Evolutionary conservation across 345 rosid species (phyloP).

Genomic region (Aethionema arabicum): DNA sequence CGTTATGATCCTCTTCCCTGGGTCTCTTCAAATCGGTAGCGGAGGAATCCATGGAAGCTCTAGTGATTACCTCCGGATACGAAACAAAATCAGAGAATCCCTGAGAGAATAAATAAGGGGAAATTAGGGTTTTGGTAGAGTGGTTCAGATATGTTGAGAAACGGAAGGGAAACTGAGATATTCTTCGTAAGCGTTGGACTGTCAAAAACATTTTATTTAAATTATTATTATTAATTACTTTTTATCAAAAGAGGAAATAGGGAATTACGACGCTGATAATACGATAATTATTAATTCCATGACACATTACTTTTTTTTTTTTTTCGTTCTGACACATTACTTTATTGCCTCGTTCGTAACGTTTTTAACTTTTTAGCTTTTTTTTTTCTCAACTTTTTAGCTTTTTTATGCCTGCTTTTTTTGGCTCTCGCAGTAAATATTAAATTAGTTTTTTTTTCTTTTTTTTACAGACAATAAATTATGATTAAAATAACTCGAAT

Average conservation of each 20-base stretch:
- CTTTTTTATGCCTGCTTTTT: too few relatives aligned
- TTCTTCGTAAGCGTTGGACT: neutral
- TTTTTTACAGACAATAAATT: too few relatives aligned
- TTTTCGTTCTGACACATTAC: neutral
- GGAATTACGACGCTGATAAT: slow-evolving; percentile 33
- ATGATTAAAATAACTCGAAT: too few relatives aligned
- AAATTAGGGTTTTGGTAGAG: slow-evolving; percentile 31
- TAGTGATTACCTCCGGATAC: neutral
- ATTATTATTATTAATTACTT: neutral
- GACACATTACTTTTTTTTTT: neutral
- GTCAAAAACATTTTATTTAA: slow-evolving; percentile 5
- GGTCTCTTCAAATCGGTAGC: slow-evolving; percentile 60
- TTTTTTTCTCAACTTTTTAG: too few relatives aligned
- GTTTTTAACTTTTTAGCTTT: too few relatives aligned
- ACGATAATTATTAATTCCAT: neutral
- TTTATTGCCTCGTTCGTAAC: slow-evolving; percentile 2
- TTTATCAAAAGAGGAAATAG: too few relatives aligned
- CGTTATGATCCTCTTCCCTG: slow-evolving; percentile 53
- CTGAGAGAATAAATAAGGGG: slow-evolving; percentile 8
- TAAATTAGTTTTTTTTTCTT: too few relatives aligned
- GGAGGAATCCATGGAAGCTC: slow-evolving; percentile 27
- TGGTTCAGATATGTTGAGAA: slow-evolving; percentile 24
- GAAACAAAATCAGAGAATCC: neutral
- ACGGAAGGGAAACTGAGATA: slow-evolving; percentile 13
- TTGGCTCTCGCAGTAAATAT: too few relatives aligned